Evolutionary conservation across 495 filamentous ascomycete genomes (phyloP), one percentile per base, ranked within the genome.

Genomic region (Lophiostoma macrostomum): DNA sequence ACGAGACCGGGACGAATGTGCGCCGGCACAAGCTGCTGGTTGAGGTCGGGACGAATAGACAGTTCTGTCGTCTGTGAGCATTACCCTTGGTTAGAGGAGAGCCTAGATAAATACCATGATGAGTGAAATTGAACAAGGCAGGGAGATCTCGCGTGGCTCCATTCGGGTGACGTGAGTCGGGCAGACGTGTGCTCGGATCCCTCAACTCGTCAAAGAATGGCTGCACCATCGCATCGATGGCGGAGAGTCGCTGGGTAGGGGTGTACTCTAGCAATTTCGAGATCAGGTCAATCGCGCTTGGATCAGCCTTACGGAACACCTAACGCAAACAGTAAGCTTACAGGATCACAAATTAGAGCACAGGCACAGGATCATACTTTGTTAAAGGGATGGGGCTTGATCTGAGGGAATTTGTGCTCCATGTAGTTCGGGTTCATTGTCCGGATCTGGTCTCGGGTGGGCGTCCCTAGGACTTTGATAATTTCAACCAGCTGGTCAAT

Each of bases 361-460:
- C 12, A 35, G 19, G 35, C 32, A 41, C n/a, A 2, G 23, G 16
- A 14, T 19, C 14, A 20, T 71, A 87, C 85, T 80, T 97, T 98
- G 68, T 87, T 91, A 78, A 98, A 98, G 10, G 93, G 93, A 65
- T 98, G 93, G 31, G 93, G 93, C 76, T 99, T 99, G 78, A 99
- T 99, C 67, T 99, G 93, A 34, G 93, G 94, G 67, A 99, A 99
- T 73, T 97, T 97, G 73, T 99, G 93, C 72, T 97, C 93, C 93
- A 99, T 99, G 71, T 99, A 97, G 71, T 99, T 99, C 44, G 93
- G 94, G 68, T 99, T 99, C 94, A 99, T 99, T 39, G 93, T 99
- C 47, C 93, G 88, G 65, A 99, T 99, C 64, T 99, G 93, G 63
- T 99, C 93, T 18, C 93, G 79, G n/a, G 93, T 96, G 12, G 94